Evolutionary conservation across 306 rosid species (phyloP).

Genomic region (Cyamopsis tetragonoloba): DNA sequence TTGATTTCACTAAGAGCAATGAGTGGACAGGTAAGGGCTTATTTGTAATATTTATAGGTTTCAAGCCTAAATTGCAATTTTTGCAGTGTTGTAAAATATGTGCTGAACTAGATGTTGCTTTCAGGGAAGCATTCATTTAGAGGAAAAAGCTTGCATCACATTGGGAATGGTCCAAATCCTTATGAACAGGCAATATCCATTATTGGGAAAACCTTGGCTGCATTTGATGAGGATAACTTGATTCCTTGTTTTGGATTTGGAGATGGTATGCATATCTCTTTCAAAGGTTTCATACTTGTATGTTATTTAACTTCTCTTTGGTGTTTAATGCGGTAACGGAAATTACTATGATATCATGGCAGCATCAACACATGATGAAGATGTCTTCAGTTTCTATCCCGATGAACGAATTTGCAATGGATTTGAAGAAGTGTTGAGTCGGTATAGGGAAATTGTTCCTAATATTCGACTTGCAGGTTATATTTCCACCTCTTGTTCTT

Average conservation of each 20-base stretch:
- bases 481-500: conserved; percentile 3
- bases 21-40: conserved; percentile 87
- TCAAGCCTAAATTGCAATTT: not conserved
- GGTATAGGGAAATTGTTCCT: conserved; percentile 77
- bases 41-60: not conserved
- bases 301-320: not conserved
- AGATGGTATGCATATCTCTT: conserved; percentile 71
- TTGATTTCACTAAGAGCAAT: conserved; percentile 95
- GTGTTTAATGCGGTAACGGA: conserved; percentile 13
- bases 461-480: conserved; percentile 83
- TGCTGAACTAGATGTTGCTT: conserved; percentile 35
- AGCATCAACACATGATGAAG: conserved; percentile 91
- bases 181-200: conserved; percentile 91
- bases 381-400: conserved; percentile 81
- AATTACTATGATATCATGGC: conserved; percentile 34
- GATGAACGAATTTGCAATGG: conserved; percentile 78
- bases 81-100: conserved; percentile 27
- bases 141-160: conserved; percentile 76
- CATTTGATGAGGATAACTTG: conserved; percentile 87
- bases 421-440: conserved; percentile 84
- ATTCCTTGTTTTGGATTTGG: conserved; percentile 98
- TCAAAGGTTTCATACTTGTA: conserved; percentile 4
- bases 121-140: conserved; percentile 66
- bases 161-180: conserved; percentile 71
- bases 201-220: conserved; percentile 83